A percentile compares a stretch with the other conserved stretches of the same genome.
Evolutionary conservation across 192 early-diverging fungal genomes (phyloP).

Genomic region (Kickxella alabastrina): DNA sequence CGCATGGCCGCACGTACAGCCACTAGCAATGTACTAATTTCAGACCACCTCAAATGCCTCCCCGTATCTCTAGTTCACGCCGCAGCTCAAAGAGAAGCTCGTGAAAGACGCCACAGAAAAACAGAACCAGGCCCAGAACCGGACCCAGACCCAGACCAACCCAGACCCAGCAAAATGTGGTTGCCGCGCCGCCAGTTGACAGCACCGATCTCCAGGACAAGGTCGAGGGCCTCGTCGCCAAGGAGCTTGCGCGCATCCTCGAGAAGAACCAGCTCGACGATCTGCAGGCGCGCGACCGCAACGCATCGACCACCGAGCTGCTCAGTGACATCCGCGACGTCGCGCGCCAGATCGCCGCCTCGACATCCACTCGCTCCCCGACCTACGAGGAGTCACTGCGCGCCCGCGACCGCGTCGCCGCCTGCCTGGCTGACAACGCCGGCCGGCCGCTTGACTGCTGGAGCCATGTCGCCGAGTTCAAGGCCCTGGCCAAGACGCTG

Average conservation of each 20-base stretch:
- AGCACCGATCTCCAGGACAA: slow-evolving; percentile 17
- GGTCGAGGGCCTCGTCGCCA: slow-evolving; percentile 35
- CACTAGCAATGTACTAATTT: no score
- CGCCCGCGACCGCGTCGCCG: slow-evolving; percentile 31
- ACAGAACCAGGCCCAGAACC: no score
- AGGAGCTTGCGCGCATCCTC: slow-evolving; percentile 46
- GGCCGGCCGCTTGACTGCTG: slow-evolving; percentile 48
- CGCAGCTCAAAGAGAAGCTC: slow-evolving; percentile 35
- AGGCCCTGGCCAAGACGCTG: slow-evolving; percentile 23
- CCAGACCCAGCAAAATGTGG: slow-evolving; percentile 8
- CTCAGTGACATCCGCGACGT: slow-evolving; percentile 43
- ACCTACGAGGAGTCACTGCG: slow-evolving; percentile 13
- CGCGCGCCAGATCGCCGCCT: slow-evolving; percentile 24
- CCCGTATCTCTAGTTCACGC: slow-evolving; percentile 35
- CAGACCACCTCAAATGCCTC: no score
- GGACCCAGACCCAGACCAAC: no score
- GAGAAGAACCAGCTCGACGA: slow-evolving; percentile 45
- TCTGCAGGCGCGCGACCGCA: slow-evolving; percentile 34
- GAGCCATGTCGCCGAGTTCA: slow-evolving; percentile 45
- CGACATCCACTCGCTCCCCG: slow-evolving; percentile 8
- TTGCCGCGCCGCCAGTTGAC: background rate
- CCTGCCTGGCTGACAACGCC: slow-evolving; percentile 30
- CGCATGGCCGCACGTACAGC: no score
- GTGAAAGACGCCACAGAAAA: slow-evolving; percentile 13
- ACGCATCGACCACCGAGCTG: slow-evolving; percentile 43